Conservation (phyloP, 2,329 filamentous ascomycete genomes). For the Cercospora sojina region DNA sequence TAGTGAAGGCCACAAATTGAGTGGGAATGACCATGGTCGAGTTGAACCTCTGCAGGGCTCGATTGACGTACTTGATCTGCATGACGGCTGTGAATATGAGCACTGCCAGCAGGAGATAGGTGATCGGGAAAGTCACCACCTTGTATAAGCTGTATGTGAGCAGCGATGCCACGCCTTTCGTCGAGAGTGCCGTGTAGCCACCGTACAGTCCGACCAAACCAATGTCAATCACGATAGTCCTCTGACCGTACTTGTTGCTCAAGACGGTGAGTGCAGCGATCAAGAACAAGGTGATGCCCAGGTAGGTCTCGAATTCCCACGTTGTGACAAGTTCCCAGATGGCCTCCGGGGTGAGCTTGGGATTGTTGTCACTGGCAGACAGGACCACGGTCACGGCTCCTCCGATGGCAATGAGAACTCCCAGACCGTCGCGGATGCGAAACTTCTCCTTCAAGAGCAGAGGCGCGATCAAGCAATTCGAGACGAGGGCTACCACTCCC, state of each 20-base stretch:
- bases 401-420: slow-evolving; percentile 80
- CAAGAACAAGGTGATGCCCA: slow-evolving; percentile 70
- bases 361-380: slow-evolving; percentile 85
- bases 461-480: slow-evolving; percentile 95
- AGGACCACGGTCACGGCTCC: slow-evolving; percentile 91
- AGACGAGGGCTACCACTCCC: slow-evolving; percentile 93
- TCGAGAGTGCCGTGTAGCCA: slow-evolving; percentile 96
- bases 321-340: slow-evolving; percentile 86
- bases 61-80: slow-evolving; percentile 97
- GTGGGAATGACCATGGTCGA: slow-evolving; percentile 97
- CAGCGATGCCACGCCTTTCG: slow-evolving; percentile 93
- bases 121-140: slow-evolving; percentile 87
- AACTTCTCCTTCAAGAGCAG: slow-evolving; percentile 91
- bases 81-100: slow-evolving; percentile 83
- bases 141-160: slow-evolving; percentile 87
- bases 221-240: slow-evolving; percentile 85
- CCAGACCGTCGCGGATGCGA: slow-evolving; percentile 78
- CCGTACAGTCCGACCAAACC: slow-evolving; percentile 92
- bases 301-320: slow-evolving; percentile 87
- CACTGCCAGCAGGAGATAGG: slow-evolving; percentile 78
- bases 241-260: slow-evolving; percentile 79
- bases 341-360: slow-evolving; percentile 83
- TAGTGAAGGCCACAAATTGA: slow-evolving; percentile 94
- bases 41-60: slow-evolving; percentile 84
- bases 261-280: slow-evolving; percentile 78